These are phyloP conservation scores for Cylindrodendrum hubeiense DNA, from an alignment of 2,329 filamentous ascomycete species.

Conservation along the genomic window DNA sequence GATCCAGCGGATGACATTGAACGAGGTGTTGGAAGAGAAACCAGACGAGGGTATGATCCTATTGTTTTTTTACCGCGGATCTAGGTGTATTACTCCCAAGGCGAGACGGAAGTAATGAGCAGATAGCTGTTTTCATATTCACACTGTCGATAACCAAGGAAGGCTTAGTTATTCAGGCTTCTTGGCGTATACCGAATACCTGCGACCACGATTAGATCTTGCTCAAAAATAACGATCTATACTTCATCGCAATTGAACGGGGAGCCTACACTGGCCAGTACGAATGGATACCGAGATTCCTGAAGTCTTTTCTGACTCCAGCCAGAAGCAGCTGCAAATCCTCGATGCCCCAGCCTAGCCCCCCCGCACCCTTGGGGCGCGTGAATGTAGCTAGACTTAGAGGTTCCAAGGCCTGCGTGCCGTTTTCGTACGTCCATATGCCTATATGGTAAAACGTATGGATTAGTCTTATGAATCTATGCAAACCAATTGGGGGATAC, in stretches of 20 bases:
- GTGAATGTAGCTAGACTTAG: slow-evolving; percentile 9
- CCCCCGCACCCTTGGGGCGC: not conserved
- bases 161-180: not conserved
- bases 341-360: not conserved
- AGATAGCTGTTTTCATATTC: too few relatives aligned
- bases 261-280: slow-evolving; percentile 10
- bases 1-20: too few relatives aligned
- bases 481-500: not conserved
- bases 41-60: too few relatives aligned
- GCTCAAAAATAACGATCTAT: not conserved
- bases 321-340: not conserved
- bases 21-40: too few relatives aligned
- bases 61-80: too few relatives aligned
- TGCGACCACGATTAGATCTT: not conserved
- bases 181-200: not conserved
- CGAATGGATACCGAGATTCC: not conserved
- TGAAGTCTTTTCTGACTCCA: slow-evolving; percentile 2
- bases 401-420: not conserved
- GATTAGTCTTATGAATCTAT: not conserved
- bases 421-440: not conserved
- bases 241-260: too few relatives aligned
- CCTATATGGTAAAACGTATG: not conserved
- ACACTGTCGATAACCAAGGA: too few relatives aligned
- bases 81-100: too few relatives aligned
- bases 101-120: too few relatives aligned